Base-by-base conservation (phyloP, 2,329 filamentous ascomycete genomes). In the Nemania diffusa region DNA sequence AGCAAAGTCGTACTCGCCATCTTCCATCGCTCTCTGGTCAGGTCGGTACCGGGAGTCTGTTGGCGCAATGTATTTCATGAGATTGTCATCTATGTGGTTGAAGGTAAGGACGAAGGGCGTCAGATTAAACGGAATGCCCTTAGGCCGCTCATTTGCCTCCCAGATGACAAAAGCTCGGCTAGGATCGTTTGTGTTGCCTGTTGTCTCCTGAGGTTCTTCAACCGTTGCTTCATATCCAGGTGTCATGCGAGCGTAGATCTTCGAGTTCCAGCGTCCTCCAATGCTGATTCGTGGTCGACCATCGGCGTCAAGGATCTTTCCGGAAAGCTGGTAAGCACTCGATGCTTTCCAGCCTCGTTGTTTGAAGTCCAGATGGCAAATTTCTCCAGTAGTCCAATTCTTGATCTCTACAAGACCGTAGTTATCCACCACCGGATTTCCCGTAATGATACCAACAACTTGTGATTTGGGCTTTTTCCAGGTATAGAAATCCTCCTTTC, bases 381-480 rank as follows among this genome's bases (percentile, higher is more conserved):
- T 86, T 79, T 98, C 96, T 61, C 96, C 95, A 0, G 95, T 99
- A 0, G 91, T 97, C 91, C 92, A 95, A 81, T 99, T 99, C 83
- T 94, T 97, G 79, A 99, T 90, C 78, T 97, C 94, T 93, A 99
- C 98, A 0, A 91, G 85, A 0, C 96, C 96, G 78, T 98, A 98
- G 79, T 99, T 97, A 82, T 99, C 96, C n/a, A 99, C 92, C 0
- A 92, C 92, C 0, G 96, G 96, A 73, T 93, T 97, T 55, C 96
- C 96, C 0, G 95, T 98, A 75, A 99, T 97, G 79, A 99, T 99
- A 65, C 96, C 96, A 67, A 98, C 90, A n/a, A 99, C 96, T 1
- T 94, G 97, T 0, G 94, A 96, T 0, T 94, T 98, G 20, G 97
- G 94, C 82, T 99, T 99, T 82, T 97, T 98, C 96, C 96, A 99